A percentile compares a stretch with the other conserved stretches of the same genome.
These are phyloP conservation scores for Chrysosporium queenslandicum DNA, from an alignment of 2,329 filamentous ascomycete species.

Conservation along the genomic window DNA sequence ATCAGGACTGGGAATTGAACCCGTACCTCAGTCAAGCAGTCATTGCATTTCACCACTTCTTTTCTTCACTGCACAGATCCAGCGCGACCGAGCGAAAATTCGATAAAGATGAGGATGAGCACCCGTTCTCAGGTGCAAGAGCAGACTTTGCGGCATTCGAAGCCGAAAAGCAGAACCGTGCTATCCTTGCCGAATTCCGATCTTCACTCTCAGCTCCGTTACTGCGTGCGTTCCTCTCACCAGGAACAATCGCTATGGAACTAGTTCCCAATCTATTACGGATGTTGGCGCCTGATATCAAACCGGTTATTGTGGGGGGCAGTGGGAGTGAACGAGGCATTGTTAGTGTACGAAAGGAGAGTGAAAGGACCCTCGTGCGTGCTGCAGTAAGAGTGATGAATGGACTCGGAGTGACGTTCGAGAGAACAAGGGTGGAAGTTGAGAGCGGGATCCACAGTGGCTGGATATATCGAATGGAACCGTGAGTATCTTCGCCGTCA, in stretches of 20 bases:
- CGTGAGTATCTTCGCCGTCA: slow-evolving; percentile 45
- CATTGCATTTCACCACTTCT: slow-evolving; percentile 83
- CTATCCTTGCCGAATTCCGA: slow-evolving; percentile 64
- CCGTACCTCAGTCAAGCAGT: slow-evolving; percentile 80
- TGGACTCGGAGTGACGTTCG: slow-evolving; percentile 71
- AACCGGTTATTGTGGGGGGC: slow-evolving; percentile 74
- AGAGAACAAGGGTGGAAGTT: slow-evolving; percentile 67
- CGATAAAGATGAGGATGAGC: slow-evolving; percentile 39
- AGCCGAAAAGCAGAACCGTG: slow-evolving; percentile 65
- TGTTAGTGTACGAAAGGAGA: slow-evolving; percentile 79
- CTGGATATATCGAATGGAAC: slow-evolving; percentile 92
- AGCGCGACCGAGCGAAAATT: slow-evolving; percentile 38
- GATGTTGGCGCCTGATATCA: slow-evolving; percentile 79
- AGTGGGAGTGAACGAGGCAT: slow-evolving; percentile 55
- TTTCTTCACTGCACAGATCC: slow-evolving; percentile 58
- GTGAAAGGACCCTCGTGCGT: slow-evolving; percentile 69
- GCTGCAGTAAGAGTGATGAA: slow-evolving; percentile 71
- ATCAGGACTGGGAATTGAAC: slow-evolving; percentile 84
- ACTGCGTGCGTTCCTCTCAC: slow-evolving; percentile 65
- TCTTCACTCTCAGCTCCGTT: slow-evolving; percentile 61
- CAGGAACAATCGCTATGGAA: slow-evolving; percentile 67
- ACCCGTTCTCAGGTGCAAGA: slow-evolving; percentile 70
- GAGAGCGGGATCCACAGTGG: slow-evolving; percentile 51
- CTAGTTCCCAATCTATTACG: slow-evolving; percentile 75
- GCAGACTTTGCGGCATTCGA: slow-evolving; percentile 77